These are phyloP conservation scores for Sorghum bicolor DNA, from an alignment of 176 grass and related monocot genomes.

Conservation along the genomic window Sorghum_bicolor_NCBIv3 NC_012877.2:1759501-1760000, in stretches of 20 bases:
- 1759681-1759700: neutral
- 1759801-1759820: conserved; percentile 13
- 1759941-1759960: conserved; percentile 4
- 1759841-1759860: conserved; percentile 16
- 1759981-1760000: conserved; percentile 12
- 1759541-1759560: neutral
- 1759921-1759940: neutral
- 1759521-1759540: neutral
- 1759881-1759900: conserved; percentile 22
- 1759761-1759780: neutral
- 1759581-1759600: neutral
- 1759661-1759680: neutral
- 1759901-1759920: conserved; percentile 5
- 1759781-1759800: conserved; percentile 20
- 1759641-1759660: neutral
- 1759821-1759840: conserved; percentile 20
- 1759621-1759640: neutral
- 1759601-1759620: neutral
- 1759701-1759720: neutral
- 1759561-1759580: neutral
- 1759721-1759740: neutral
- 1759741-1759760: conserved; percentile 15
- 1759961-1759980: conserved; percentile 7
- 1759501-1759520: neutral
- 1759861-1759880: conserved; percentile 19